Base-by-base conservation (phyloP, 2,329 filamentous ascomycete genomes). In the Epichloe elymi region DNA sequence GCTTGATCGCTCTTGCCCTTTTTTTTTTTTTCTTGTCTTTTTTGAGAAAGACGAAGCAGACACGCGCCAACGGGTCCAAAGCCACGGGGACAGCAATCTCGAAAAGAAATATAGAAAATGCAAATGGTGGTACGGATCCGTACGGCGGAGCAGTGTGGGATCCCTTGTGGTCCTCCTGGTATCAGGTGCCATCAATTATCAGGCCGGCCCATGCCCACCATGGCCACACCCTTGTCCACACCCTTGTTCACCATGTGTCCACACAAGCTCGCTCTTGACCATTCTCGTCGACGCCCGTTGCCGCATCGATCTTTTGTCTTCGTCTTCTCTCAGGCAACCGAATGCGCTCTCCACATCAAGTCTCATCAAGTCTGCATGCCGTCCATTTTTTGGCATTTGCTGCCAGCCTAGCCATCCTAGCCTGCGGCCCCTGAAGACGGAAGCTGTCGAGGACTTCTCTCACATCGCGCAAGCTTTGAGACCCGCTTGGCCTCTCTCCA, bases 301-400 rank as follows among this genome's bases (percentile, higher is more conserved):
- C 45, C 49, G 49, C 38, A 51, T 51, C 40, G 26, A 51, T 30
- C 20, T 45, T 46, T 45, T 46, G 23, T 46, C 35, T 14, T 11
- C 26, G 45, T 33, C 30, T 10, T 20, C 11, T 33, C 30, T 20
- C 40, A 26, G 26, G 26, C 26, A 30, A 30, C 30, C 30, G 30
- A 30, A 30, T 30, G 30, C 26, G 26, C 26, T 30, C 26, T 30
- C 26, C 26, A 8, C 26, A 30, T 30, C 26, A 10, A 10, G 8
- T 30, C 30, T 30, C 30, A 30, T 30, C 30, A 30, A 11, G 10
- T 30, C 30, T 30, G 10, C 8, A 41, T 41, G 39, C 40, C 40
- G 20, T 26, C 40, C 19, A 42, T 19, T 42, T 42, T 12, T 42
- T 42, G 19, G 19, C 40, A 12, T 42, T 42, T 42, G 40, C 40